Evolutionary conservation across 2,329 filamentous ascomycete species (phyloP), one percentile per base, ranked within the genome.

Genomic region (Didymella sp.): DNA sequence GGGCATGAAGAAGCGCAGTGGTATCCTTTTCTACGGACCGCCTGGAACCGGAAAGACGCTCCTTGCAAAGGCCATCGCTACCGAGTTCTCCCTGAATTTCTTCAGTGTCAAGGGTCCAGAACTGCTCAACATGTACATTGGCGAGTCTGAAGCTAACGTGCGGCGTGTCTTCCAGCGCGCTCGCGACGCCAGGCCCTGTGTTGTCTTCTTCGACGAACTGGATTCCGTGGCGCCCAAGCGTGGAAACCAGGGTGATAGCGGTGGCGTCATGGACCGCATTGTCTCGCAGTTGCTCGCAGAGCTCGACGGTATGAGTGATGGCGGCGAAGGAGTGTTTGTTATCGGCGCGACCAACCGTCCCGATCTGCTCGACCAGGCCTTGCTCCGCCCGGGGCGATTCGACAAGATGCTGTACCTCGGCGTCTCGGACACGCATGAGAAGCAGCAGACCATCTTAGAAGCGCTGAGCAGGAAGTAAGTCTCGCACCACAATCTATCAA

Each of bases 361-460:
- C 0, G 95, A 99, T 80, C 80, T 98, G 51, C 83, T 99, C 21
- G 94, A 99, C 73, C 91, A 91, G 62, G 95, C 94, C 4, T 80
- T 99, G 56, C 81, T 98, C 41, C 86, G 94, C 51, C 95, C 94
- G 1, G 94, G 94, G 2, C 84, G 94, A 58, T 98, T 99, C 75
- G 95, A 99, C 74, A 98, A 98, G 81, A 96, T 98, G 93, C 85
- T 99, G 27, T 99, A 98, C 72, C 82, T 99, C 12, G 95, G 95
- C 31, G 92, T 99, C 8, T 96, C 92, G 7, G 95, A 99, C 76
- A 97, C 93, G 4, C 94, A 98, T 70, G 91, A 96, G 17, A 98
- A 98, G 80, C 95, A 99, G 78, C 85, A 91, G 60, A 97, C 88
- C 21, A 98, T 99, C 62, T 80, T 99, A 72, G 92, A 98, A 75